Conservation (phyloP, 441 rosid species). For the Populus trichocarpa region DNA sequence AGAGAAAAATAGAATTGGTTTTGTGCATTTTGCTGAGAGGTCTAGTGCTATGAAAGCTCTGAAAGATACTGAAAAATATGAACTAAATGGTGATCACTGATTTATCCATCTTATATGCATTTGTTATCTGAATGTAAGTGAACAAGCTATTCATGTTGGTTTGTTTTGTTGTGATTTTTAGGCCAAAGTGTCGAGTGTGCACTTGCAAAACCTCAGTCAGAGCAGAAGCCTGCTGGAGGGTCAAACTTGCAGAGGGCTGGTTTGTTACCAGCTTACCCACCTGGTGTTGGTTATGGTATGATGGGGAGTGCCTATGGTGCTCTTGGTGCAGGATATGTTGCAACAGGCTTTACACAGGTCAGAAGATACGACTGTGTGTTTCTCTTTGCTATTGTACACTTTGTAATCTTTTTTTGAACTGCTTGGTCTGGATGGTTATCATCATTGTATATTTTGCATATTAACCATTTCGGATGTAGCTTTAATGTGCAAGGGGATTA, state of each 20-base stretch:
- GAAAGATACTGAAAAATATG: slow-evolving; percentile 90
- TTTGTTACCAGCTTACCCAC: slow-evolving; percentile 59
- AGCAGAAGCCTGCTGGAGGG: slow-evolving; percentile 58
- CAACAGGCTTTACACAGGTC: slow-evolving; percentile 73
- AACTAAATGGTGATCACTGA: slow-evolving; percentile 62
- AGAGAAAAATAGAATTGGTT: slow-evolving; percentile 84
- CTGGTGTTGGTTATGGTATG: slow-evolving; percentile 41
- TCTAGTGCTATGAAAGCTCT: slow-evolving; percentile 88
- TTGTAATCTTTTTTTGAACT: not conserved
- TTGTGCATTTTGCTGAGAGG: slow-evolving; percentile 92
- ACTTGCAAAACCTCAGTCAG: slow-evolving; percentile 95
- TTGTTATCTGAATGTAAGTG: not conserved
- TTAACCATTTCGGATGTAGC: not conserved
- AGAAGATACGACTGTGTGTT: slow-evolving; percentile 14
- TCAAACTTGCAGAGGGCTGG: slow-evolving; percentile 23
- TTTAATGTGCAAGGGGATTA: not conserved
- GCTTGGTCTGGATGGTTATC: not conserved
- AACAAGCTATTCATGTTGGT: not conserved
- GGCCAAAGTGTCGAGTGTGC: slow-evolving; percentile 90
- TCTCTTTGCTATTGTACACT: not conserved
- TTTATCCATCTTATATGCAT: not conserved
- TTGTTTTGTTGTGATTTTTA: slow-evolving; percentile 23
- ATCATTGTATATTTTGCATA: not conserved
- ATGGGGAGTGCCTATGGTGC: slow-evolving; percentile 26
- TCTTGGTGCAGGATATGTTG: slow-evolving; percentile 5